Base-by-base conservation (phyloP, 2,329 filamentous ascomycete genomes). In the Cercospora berteroae region DNA sequence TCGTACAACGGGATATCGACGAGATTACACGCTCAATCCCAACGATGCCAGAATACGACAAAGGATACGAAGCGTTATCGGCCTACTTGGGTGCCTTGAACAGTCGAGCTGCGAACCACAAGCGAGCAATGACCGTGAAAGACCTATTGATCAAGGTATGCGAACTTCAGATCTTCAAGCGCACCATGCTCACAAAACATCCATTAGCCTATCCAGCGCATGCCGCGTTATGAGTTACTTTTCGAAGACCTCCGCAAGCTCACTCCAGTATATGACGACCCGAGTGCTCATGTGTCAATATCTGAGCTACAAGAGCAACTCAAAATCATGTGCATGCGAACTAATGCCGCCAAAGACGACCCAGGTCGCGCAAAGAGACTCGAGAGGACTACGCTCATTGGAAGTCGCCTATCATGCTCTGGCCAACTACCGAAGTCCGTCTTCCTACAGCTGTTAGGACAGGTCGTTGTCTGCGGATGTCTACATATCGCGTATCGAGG, bases 81-180 rank as follows among this genome's bases (percentile, higher is more conserved):
- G 89, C 89, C 62, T 90, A 91, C 1, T 80, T 96, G 25, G 86
- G 88, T 16, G 90, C 93, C 0, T 83, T 87, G n/a, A 89, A 90
- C 67, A 87, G 84, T 67, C 85, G 87, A 62, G 83, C 85, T 33
- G 84, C 87, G 16, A 85, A 87, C 64, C 84, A 85, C 31, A 92
- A 87, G 74, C 96, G 93, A 75, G 90, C 92, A 2, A 81, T 96
- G 71, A 93, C 91, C 1, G 87, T 97, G 70, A 88, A 89, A 59
- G 95, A 98, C 79, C 84, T 98, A 5, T 84, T 98, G 64, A 93
- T 97, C 72, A 98, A 98, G 87, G 93, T 92, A 73, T 71, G 79
- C 27, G 16, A 12, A 16, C 13, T 16, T 20, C 23, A 25, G 16
- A 5, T 50, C 5, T 18, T 61, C 13, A 13, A 33, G 10, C 16